Evolutionary conservation across 768 basidiomycete species (phyloP), one percentile per base, ranked within the genome.

Genomic region (Xanthoconium purpureum): DNA sequence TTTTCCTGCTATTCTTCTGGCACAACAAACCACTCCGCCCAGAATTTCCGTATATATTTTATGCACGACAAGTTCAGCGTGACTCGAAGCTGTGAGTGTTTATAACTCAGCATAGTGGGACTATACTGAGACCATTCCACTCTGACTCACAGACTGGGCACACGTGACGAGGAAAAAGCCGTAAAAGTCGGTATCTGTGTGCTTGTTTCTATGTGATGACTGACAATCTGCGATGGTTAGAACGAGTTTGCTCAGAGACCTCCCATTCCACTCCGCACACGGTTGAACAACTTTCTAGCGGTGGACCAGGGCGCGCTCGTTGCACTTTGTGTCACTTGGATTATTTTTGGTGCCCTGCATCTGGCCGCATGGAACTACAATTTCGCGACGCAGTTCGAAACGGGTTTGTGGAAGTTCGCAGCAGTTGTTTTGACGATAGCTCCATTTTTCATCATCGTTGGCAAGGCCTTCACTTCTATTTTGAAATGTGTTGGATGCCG

Each of bases 1-100:
- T 53, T 18, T 29, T 47, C 29, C 33, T 47, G 10, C n/a, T 57
- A 17, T 47, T 35, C 18, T 36, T 57, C 10, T 57, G 56, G 56
- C 20, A 33, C 24, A 5, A 57, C 28, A 57, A 56, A n/a, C 55
- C 55, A 33, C 33, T 50, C 29, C 29, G 55, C 11, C 18, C 49
- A 4, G 14, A 36, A 30, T 17, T 37, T 13, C 45, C 55, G 5
- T 50, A 47, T 7, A 18, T 47, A 2, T 56, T 56, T 7, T 52
- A 52, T 36, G 47, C 45, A 3, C 52, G 13, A 11, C 12, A 6
- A 8, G 13, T 28, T 29, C 24, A 12, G 15, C 24, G 43, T 12
- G 8, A 14, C 24, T 29, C 43, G 7, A 35, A 3, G 24, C 29
- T 37, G 52, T 50, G 15, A 13, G 50, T 20, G n/a, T 32, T 30